Evolutionary conservation across 164 flowering plant species (phyloP).

Genomic region (Sextonia rubra): DNA sequence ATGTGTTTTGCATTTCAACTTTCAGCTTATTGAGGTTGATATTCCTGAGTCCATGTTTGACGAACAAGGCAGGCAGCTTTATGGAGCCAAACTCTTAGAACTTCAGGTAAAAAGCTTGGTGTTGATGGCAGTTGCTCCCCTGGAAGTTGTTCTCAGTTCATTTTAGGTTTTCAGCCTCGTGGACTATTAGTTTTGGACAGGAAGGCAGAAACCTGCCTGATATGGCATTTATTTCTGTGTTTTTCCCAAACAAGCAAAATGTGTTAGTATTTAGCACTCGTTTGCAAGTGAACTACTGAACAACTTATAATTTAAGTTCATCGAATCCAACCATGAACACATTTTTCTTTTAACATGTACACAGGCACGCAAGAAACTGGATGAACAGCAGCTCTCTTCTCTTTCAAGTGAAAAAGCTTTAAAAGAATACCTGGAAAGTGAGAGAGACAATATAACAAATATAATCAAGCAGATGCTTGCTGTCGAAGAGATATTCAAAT

Average conservation of each 20-base stretch:
- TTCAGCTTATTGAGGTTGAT: slow-evolving; percentile 85
- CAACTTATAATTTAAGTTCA: background rate
- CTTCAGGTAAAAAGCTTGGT: slow-evolving; percentile 51
- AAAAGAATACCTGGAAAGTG: slow-evolving; percentile 57
- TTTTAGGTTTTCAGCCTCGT: background rate
- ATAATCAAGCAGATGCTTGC: slow-evolving; percentile 77
- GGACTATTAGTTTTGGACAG: background rate
- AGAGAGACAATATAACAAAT: slow-evolving; percentile 55
- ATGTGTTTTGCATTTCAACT: background rate
- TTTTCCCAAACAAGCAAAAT: background rate
- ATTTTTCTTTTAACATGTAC: background rate
- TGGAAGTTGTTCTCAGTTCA: background rate
- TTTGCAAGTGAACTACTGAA: background rate
- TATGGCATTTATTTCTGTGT: background rate
- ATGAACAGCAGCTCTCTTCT: slow-evolving; percentile 67
- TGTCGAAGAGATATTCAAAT: slow-evolving; percentile 80
- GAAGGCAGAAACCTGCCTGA: background rate
- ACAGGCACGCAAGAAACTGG: slow-evolving; percentile 72
- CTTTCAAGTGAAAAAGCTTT: slow-evolving; percentile 80
- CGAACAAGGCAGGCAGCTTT: slow-evolving; percentile 88
- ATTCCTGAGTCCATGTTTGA: slow-evolving; percentile 78
- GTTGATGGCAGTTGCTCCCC: background rate
- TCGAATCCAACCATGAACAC: background rate
- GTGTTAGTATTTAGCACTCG: background rate
- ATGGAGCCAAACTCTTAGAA: slow-evolving; percentile 80